Conservation (phyloP, 495 filamentous ascomycete genomes). For the Amorphotheca resinae region DNA sequence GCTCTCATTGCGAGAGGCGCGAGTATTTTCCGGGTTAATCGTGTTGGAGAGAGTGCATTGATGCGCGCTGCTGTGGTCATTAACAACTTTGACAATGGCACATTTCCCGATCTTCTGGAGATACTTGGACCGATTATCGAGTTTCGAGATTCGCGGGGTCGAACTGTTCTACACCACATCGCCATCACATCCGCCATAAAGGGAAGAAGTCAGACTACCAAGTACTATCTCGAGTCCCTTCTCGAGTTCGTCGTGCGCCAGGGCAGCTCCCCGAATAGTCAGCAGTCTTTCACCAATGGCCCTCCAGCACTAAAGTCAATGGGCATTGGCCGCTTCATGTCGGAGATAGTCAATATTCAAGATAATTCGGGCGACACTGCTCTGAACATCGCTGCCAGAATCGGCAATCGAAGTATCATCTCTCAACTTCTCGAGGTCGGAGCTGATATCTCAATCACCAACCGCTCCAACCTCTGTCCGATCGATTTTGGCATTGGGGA, state of each 20-base stretch:
- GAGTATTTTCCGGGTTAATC: conserved; percentile 75
- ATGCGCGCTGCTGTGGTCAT: conserved; percentile 80
- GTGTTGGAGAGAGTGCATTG: conserved; percentile 77
- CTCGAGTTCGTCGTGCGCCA: conserved; percentile 87
- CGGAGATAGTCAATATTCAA: conserved; percentile 85
- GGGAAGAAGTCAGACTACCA: conserved; percentile 68
- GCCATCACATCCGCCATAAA: conserved; percentile 89
- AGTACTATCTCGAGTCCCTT: conserved; percentile 86
- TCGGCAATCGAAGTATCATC: conserved; percentile 82
- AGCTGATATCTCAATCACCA: conserved; percentile 78
- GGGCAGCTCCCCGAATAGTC: conserved; percentile 51
- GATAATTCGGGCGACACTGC: conserved; percentile 92
- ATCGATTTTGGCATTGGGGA: conserved; percentile 85
- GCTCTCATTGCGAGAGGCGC: conserved; percentile 73
- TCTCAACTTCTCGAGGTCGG: conserved; percentile 87
- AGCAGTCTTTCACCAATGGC: conserved; percentile 28
- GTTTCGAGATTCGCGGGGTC: conserved; percentile 71
- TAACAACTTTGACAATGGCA: conserved; percentile 77
- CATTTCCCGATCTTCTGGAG: conserved; percentile 73
- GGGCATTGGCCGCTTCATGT: conserved; percentile 79
- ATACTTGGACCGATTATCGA: conserved; percentile 84
- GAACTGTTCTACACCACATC: conserved; percentile 92
- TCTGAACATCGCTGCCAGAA: conserved; percentile 80
- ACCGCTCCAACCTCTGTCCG: conserved; percentile 73
- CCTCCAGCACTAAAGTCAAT: conserved; percentile 45